Base-by-base conservation (phyloP, 805 yeast species). In the Pichia scutulata region DNA sequence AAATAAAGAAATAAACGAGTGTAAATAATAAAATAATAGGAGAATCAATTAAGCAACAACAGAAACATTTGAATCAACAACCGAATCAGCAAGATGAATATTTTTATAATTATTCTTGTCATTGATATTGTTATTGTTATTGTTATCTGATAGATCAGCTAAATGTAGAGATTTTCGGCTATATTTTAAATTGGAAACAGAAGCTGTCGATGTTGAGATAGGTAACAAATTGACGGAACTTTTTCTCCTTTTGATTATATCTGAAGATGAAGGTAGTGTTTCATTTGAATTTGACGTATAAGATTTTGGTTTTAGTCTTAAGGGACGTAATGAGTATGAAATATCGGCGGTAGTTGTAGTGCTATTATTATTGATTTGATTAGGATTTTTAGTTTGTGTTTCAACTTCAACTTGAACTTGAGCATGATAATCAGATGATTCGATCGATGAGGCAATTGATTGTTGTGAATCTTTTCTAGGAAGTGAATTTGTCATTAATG, bases 401-500 rank as follows among this genome's bases (percentile, higher is more conserved):
- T 39, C 40, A 19, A 10, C 4, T 39, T 39, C 23, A 4, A 39
- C 5, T 39, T 39, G 14, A 8, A 8, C 37, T 19, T 37, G 21
- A 8, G 19, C 24, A 19, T 39, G 40, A 19, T 6, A 9, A 3
- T 19, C 6, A 3, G 36, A 4, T 21, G 49, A 28, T 8, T 49
- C 18, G 14, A 25, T 30, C 4, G 26, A 23, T 33, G 43, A 28
- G 13, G 26, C 43, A 5, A 44, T 41, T n/a, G 52, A 50, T 28
- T 50, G 47, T 16, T 42, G 21, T 4, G 49, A 50, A 40, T 50
- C 50, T 46, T 50, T 46, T 23, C 52, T 42, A 22, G 52, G 50
- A 14, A 46, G 10, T 16, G 36, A 8, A 22, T 19, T n/a, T 18
- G 67, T 59, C 40, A 65, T 65, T 3, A 57, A 54, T 8, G 63